Evolutionary conservation across 192 early-diverging fungal genomes (phyloP).

Genomic region (Backusella luteola): DNA sequence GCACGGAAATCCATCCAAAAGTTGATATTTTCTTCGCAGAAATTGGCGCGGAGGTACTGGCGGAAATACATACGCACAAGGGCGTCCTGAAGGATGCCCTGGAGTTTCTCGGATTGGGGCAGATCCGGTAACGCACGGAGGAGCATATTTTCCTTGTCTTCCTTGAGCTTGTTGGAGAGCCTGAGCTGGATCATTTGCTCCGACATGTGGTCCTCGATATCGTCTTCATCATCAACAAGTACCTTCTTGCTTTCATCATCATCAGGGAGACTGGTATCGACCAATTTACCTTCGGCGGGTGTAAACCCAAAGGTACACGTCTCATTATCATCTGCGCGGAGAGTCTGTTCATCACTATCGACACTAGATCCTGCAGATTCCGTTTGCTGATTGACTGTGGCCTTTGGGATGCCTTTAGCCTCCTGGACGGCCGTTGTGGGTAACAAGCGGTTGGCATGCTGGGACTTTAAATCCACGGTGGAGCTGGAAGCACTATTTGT

Average conservation of each 20-base stretch:
- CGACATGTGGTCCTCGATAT: not conserved
- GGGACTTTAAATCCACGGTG: not conserved
- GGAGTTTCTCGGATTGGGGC: constrained; percentile 41
- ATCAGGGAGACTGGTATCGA: not conserved
- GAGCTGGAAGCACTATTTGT: not conserved
- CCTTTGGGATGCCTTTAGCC: not conserved
- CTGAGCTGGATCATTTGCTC: not conserved
- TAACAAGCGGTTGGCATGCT: not conserved
- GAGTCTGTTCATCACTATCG: not conserved
- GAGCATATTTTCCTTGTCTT: not conserved
- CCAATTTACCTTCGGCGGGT: not conserved
- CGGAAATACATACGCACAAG: constrained; percentile 53
- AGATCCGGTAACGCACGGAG: not conserved
- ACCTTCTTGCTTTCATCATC: not conserved
- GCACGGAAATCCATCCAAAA: constrained; percentile 57
- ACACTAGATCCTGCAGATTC: not conserved
- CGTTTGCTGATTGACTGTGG: not conserved
- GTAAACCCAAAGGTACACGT: not conserved
- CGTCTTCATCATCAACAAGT: not conserved
- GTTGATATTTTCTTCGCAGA: constrained; percentile 69
- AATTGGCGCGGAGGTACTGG: constrained; percentile 58
- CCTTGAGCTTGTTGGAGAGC: not conserved
- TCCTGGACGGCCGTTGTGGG: not conserved
- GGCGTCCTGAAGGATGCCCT: constrained; percentile 52
- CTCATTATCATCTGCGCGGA: not conserved